phyloP scores from a whole-genome alignment of 345 rosid species.

The Eucalyptus curtisii region DNA sequence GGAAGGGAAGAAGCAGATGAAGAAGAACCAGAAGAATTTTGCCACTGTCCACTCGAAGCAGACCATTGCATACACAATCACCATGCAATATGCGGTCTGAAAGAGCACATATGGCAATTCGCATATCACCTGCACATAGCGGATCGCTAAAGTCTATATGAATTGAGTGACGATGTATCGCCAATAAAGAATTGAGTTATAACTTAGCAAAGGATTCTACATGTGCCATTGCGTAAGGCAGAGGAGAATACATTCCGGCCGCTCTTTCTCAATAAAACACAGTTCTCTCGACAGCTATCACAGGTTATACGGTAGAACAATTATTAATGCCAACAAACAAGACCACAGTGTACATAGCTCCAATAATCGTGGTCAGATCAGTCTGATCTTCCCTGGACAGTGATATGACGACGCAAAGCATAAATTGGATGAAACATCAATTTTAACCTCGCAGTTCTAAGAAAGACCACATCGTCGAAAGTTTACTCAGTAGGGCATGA shows the following conservation, averaged over 20 bases:
- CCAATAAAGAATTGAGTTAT: background rate
- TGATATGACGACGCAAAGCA: background rate
- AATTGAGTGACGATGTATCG: background rate
- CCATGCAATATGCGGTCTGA: conserved; percentile 47
- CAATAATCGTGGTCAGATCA: conserved; percentile 52
- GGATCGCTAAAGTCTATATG: background rate
- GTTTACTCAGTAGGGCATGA: background rate
- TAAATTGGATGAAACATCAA: background rate
- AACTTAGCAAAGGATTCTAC: background rate
- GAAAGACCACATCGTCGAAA: background rate
- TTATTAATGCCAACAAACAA: conserved; percentile 58
- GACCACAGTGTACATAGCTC: conserved; percentile 60
- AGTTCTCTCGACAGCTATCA: conserved; percentile 55
- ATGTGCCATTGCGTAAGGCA: conserved; percentile 64
- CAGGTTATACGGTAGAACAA: conserved; percentile 53
- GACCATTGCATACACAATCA: conserved; percentile 72
- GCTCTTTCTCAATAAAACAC: conserved; percentile 70
- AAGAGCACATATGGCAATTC: conserved; percentile 63
- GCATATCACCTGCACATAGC: conserved; percentile 38
- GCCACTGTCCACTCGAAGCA: conserved; percentile 58
- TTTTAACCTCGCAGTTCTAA: background rate
- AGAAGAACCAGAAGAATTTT: conserved; percentile 87
- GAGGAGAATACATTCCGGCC: conserved; percentile 61
- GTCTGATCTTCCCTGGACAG: conserved; percentile 16
- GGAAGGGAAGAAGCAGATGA: conserved; percentile 73